Base-by-base conservation (phyloP, 2,329 filamentous ascomycete genomes). In the Trichoderma sp. region DNA sequence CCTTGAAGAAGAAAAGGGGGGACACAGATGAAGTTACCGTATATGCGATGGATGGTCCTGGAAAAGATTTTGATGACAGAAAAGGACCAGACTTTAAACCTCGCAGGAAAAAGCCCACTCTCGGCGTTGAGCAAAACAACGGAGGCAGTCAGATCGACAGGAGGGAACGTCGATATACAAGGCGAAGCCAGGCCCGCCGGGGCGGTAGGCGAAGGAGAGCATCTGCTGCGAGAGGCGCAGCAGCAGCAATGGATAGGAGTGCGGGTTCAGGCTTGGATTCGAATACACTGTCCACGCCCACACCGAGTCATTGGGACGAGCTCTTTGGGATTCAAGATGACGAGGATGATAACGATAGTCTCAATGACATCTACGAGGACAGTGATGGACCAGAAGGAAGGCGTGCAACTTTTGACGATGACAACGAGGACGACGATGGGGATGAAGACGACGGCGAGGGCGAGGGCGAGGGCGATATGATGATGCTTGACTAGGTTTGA, bases 21-120 rank as follows among this genome's bases (percentile, higher is more conserved):
- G 89, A 92, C 76, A 82, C 77, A 19, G 90, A 92, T 74, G 79
- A 86, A 17, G 88, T 92, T 29, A 90, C 89, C 0, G 82, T 89
- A 5, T 84, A 86, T 74, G 84, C 85, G 6, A 75, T 78, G 29
- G 80, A 83, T 45, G 81, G 80, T 35, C 74, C 76, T 29, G 80
- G 79, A 34, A 79, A 81, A 59, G 72, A 78, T 53, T 80, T 80
- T 70, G 74, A 80, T 50, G 81, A 84, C 69, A 79, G 78, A 57
- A 73, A 77, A 56, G 79, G 80, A 37, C 78, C 81, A 10, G 79
- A 81, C 59, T 80, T 78, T 61, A 79, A 76, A 68, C 78, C 77
- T 34, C 74, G 78, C 8, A 71, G 71, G 61, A 74, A 71, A 68
- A 75, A 67, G 65, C 73, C 57, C 9, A 37, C 48, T 32, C 27